phyloP scores from a whole-genome alignment of 73 alveolate genomes.

The Stentor roeselii region DNA sequence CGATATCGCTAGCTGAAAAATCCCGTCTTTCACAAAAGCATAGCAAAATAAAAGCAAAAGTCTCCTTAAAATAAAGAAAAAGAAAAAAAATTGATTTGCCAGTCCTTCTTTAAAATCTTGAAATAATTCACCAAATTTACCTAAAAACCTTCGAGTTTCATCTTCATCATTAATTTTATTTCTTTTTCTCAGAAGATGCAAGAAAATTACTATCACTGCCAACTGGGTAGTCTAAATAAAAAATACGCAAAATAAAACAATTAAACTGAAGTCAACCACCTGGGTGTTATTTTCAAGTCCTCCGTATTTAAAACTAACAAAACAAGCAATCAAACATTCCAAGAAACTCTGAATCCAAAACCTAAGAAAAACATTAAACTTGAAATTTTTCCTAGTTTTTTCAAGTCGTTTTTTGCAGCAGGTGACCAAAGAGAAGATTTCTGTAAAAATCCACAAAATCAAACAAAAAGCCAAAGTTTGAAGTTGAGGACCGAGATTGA shows the following conservation, averaged over 20 bases:
- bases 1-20: neutral
- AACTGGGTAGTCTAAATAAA: neutral
- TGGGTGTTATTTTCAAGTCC: neutral
- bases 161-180: no score
- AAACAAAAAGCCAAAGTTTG: neutral
- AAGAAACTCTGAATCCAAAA: neutral
- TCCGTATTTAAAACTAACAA: neutral
- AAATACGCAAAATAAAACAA: neutral
- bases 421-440: neutral
- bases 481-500: neutral
- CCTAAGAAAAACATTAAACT: neutral
- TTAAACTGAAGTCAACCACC: neutral
- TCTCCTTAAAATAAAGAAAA: neutral
- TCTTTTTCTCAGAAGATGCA: neutral
- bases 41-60: no score
- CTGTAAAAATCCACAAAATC: neutral
- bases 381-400: neutral
- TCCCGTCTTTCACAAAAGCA: neutral
- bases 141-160: neutral
- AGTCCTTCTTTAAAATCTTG: neutral
- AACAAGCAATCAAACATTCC: neutral
- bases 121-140: neutral
- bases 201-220: neutral
- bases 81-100: neutral
- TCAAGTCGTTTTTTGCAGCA: neutral